These are phyloP conservation scores for Ciborinia camelliae DNA, from an alignment of 2,329 filamentous ascomycete genomes.

Conservation along the genomic window DNA sequence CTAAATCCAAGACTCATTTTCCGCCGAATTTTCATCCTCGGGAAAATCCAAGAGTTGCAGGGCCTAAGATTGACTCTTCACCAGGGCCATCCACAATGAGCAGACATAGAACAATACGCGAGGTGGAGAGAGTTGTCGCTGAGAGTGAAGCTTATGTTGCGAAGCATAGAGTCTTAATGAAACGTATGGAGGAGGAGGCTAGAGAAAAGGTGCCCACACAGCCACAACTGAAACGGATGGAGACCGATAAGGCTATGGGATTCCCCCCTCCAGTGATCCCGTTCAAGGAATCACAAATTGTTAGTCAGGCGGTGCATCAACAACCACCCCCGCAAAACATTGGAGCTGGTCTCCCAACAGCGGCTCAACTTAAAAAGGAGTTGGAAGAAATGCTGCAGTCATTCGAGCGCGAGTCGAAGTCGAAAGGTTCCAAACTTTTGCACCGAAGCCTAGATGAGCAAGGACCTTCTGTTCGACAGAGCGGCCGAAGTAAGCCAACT, in stretches of 20 bases:
- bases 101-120: not conserved
- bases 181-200: not conserved
- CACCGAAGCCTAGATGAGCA: not conserved
- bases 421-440: not conserved
- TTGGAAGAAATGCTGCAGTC: constrained; percentile 9
- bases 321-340: not conserved
- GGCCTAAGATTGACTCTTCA: not conserved
- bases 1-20: not conserved
- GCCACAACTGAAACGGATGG: not conserved
- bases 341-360: not conserved
- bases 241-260: not conserved
- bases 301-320: not conserved
- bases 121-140: not conserved
- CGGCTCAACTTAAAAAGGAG: constrained; percentile 5
- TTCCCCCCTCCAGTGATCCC: constrained; percentile 1
- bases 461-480: not conserved
- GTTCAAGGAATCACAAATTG: not conserved
- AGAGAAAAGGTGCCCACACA: not conserved
- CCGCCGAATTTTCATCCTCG: not conserved
- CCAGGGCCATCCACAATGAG: not conserved
- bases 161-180: not conserved
- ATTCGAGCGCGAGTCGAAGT: constrained; percentile 4
- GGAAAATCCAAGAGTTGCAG: not conserved
- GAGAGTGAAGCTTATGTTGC: constrained; percentile 7
- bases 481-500: not conserved